Evolutionary conservation across 371 early-diverging fungal genomes (phyloP), one percentile per base, ranked within the genome.

Genomic region (Syncephalastrum monosporum): DNA sequence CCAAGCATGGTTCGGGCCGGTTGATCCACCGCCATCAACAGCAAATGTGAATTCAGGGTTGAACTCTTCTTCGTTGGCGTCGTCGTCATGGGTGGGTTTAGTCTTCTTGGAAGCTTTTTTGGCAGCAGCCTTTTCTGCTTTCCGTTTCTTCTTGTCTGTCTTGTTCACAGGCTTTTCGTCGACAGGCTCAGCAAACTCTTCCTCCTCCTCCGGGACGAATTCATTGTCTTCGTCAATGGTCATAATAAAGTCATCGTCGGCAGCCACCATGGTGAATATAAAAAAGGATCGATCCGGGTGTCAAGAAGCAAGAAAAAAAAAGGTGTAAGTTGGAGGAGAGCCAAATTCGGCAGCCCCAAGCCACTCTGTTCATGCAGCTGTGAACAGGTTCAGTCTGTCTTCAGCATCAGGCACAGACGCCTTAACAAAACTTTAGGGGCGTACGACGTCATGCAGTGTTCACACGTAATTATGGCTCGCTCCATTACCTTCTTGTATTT

Each of bases 11-110:
- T 74, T 72, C n/a, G 72, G 72, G 19, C 74, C 69, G 47, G 75
- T 72, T 24, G 76, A 60, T 46, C 81, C 82, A 48, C 88, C 87
- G 47, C 86, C 84, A 46, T 90, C 91, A 42, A 85, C 69, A 51
- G 89, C 88, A 57, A 96, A 91, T 1, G 85, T 79, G 53, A 94
- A 94, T 49, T 74, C 82, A 6, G 83, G 72, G 66, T 90, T 83
- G 48, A 91, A 69, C 4, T 71, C 79, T 19, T 60, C 63, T 43
- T 71, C 72, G 5, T 68, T 65, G 7, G 65, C 63, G 54, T 68
- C 67, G 53, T 72, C 67, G 17, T 65, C 65, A 33, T 33, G 5
- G 38, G 38, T 10, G 6, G 38, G 12, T 33, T 33, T 33, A 5
- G 38, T 10, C 10, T 33, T 33, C 10, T 33, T 33, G 0, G 38